Evolutionary conservation across 1,284 basidiomycete species (phyloP), one percentile per base, ranked within the genome.

Genomic region (Ganoderma boninense): DNA sequence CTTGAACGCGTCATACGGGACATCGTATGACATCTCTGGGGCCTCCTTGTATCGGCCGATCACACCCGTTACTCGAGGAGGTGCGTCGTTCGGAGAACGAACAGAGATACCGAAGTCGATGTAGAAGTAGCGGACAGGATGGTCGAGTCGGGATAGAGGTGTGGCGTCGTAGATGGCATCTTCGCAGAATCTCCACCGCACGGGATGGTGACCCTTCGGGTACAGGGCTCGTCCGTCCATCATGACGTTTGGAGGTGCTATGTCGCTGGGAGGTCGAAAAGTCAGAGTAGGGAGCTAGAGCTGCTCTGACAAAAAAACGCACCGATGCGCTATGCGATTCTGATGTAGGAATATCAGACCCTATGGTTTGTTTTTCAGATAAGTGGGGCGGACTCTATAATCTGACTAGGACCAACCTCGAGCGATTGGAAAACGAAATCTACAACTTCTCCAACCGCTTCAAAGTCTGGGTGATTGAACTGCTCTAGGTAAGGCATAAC

Each of bases 1-100:
- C 49, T 76, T 73, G 68, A 77, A 80, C 0, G 79, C 73, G 63
- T 80, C 76, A 64, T 80, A 80, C 0, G 78, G 77, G 0, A 70
- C 64, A 6, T 49, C 62, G 0, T 63, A 52, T 0, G 76, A 79
- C 0, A 81, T 69, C 56, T n/a, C n/a, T n/a, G n/a, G n/a, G n/a
- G n/a, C n/a, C 73, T n/a, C n/a, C n/a, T n/a, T n/a, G n/a, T n/a
- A n/a, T n/a, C n/a, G n/a, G n/a, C n/a, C n/a, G n/a, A n/a, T n/a
- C n/a, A n/a, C n/a, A n/a, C n/a, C n/a, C n/a, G n/a, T n/a, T n/a
- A n/a, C n/a, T n/a, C n/a, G n/a, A n/a, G n/a, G n/a, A n/a, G n/a
- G n/a, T n/a, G n/a, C n/a, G n/a, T n/a, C n/a, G n/a, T n/a, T n/a
- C n/a, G n/a, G n/a, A n/a, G n/a, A n/a, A n/a, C n/a, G n/a, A n/a